phyloP scores from a whole-genome alignment of 2,329 filamentous ascomycete genomes.

The Elsinoe australis region DNA sequence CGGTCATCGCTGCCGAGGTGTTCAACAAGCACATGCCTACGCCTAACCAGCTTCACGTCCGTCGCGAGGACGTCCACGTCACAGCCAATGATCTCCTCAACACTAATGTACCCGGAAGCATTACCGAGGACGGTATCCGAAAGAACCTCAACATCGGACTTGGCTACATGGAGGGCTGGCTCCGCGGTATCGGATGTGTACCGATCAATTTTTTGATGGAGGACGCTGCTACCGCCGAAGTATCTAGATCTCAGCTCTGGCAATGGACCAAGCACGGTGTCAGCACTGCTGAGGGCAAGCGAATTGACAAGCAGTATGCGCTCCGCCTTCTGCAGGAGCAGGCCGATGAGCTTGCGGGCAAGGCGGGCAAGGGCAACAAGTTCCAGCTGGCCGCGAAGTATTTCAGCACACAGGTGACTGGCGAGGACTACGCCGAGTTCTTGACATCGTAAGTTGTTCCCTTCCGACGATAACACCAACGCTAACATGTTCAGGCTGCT shows the following conservation, averaged over 20 bases:
- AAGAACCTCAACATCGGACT: constrained; percentile 98
- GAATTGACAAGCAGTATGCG: constrained; percentile 85
- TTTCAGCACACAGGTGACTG: constrained; percentile 86
- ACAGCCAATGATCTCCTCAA: constrained; percentile 86
- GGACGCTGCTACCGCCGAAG: constrained; percentile 93
- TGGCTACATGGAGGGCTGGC: constrained; percentile 98
- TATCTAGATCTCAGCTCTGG: constrained; percentile 90
- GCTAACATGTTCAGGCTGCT: constrained; percentile 52
- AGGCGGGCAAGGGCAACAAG: constrained; percentile 83
- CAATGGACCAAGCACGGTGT: constrained; percentile 78
- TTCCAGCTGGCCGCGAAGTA: constrained; percentile 85
- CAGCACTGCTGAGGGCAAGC: constrained; percentile 78
- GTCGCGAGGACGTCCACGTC: constrained; percentile 81
- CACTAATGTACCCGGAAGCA: constrained; percentile 89
- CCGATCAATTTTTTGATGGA: constrained; percentile 99
- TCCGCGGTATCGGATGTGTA: constrained; percentile 88
- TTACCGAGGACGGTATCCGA: constrained; percentile 90
- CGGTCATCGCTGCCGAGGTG: constrained; percentile 76
- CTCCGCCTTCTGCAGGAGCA: constrained; percentile 81
- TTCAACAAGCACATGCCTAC: constrained; percentile 99
- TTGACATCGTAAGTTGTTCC: constrained; percentile 62
- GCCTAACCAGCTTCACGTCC: constrained; percentile 88
- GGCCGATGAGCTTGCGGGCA: constrained; percentile 63
- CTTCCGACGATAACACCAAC: constrained; percentile 22
- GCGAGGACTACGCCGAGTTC: constrained; percentile 97